Evolutionary conservation across 1,284 basidiomycete species (phyloP), one percentile per base, ranked within the genome.

Genomic region (Rhodofomes roseus): DNA sequence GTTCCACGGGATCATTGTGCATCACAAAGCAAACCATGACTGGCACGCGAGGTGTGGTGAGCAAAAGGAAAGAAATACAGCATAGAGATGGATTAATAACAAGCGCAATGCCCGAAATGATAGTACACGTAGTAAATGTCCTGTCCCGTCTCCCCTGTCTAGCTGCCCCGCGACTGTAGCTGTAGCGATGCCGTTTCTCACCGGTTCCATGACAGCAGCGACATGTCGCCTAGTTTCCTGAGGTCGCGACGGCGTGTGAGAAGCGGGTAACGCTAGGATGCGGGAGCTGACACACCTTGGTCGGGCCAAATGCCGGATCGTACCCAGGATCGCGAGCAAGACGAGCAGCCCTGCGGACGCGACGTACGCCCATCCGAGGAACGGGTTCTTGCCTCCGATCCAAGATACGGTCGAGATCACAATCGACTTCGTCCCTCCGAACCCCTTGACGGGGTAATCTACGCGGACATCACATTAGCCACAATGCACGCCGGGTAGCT

Each of bases 301-400:
- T 74, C 89, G 93, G 75, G 98, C 84, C 62, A 98, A 78, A 77
- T 99, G 96, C 61, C 95, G 83, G 58, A 92, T 85, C n/a, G 95
- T 94, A 29, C 97, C 95, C 12, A 88, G 80, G 56, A 98, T 74
- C 5, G 94, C 96, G 36, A 99, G 83, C 12, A 93, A 77, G 31
- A 98, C 87, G 70, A 97, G 97, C 20, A 98, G 79, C 11, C 82
- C 87, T 1, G 95, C 90, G 0, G 95, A 87, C 20, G 89, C 95
- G 57, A 99, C 90, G 71, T 98, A 99, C 2, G 95, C 92, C 88
- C 95, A 95, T 8, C 97, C 97, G 25, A 99, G 81, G 87, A 99
- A 98, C 0, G 95, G 88, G 69, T 96, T 96, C 77, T 96, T 95
- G 29, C 97, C 97, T 22, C 97, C 97, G 68, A 98, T 93, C 95